Evolutionary conservation across 768 basidiomycete species (phyloP), one percentile per base, ranked within the genome.

Genomic region (Lactarius indigo): DNA sequence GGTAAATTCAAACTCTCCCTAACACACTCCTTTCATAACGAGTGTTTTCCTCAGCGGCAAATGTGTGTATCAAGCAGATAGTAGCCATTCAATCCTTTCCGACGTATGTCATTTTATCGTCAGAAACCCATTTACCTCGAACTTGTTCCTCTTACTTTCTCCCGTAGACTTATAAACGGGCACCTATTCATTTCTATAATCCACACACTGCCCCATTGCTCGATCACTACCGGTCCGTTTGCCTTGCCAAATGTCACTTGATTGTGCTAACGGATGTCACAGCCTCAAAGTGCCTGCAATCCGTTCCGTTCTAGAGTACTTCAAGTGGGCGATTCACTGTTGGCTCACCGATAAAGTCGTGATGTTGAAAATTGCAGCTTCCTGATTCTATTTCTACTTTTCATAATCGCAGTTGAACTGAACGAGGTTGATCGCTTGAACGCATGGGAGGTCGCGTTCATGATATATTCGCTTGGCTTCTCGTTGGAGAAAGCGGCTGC

Each of bases 211-310:
- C 95, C 0, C 93, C 95, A 20, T 76, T 97, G n/a, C 84, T 98
- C 8, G 94, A 98, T 74, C 95, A 98, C 76, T 98, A 97, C 73
- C 87, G 96, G 92, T 92, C 63, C 18, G 41, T 47, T 54, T 41
- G 39, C 8, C 10, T 47, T 28, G 52, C 30, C 56, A 33, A 31
- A 35, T n/a, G 31, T 10, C 20, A 17, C 17, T 9, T 33, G 4
- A 39, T 37, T 63, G 56, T 54, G 61, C 59, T 74, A 66, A 57
- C 41, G 37, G 23, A 42, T 56, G 33, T 33, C 57, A 13, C 44
- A 93, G 92, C 17, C 84, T 98, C 42, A 97, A 96, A 82, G 95
- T 98, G 1, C 95, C 95, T 2, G 90, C 91, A 26, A 87, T 96
- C 63, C 92, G 96, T 41, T 87, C 94, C 0, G 89, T 96, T 31